Conservation (phyloP, 495 filamentous ascomycete genomes). For the Alectoria sarmentosa region DNA sequence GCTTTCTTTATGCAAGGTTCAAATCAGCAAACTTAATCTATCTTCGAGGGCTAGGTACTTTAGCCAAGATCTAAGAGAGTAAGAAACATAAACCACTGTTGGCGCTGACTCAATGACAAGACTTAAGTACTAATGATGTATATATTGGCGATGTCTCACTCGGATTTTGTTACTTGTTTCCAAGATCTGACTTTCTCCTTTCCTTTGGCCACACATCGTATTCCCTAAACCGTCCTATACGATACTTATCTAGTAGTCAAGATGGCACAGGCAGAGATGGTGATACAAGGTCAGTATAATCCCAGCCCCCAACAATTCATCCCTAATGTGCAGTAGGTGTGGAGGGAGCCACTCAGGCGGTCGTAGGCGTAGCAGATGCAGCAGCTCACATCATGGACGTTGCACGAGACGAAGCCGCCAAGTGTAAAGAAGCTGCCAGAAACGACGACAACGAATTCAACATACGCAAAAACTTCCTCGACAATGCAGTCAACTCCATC, state of each 20-base stretch:
- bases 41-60: neutral
- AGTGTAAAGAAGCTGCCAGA: constrained; percentile 10
- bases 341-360: constrained; percentile 9
- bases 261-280: neutral
- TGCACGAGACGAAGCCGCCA: constrained; percentile 15
- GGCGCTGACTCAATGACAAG: neutral
- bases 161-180: neutral
- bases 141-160: neutral
- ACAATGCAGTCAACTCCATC: constrained; percentile 19
- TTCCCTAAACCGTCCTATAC: neutral
- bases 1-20: neutral
- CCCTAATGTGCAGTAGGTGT: constrained; percentile 1
- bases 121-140: neutral
- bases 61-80: neutral
- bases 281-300: neutral
- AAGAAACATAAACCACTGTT: neutral
- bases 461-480: constrained; percentile 17
- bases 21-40: neutral
- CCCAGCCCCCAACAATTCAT: neutral
- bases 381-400: constrained; percentile 18
- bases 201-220: neutral
- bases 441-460: constrained; percentile 19
- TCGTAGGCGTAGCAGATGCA: constrained; percentile 13
- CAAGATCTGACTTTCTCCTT: neutral
- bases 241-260: too few species aligned